Evolutionary conservation across 768 basidiomycete genomes (phyloP).

Genomic region (Tricholoma terreum): DNA sequence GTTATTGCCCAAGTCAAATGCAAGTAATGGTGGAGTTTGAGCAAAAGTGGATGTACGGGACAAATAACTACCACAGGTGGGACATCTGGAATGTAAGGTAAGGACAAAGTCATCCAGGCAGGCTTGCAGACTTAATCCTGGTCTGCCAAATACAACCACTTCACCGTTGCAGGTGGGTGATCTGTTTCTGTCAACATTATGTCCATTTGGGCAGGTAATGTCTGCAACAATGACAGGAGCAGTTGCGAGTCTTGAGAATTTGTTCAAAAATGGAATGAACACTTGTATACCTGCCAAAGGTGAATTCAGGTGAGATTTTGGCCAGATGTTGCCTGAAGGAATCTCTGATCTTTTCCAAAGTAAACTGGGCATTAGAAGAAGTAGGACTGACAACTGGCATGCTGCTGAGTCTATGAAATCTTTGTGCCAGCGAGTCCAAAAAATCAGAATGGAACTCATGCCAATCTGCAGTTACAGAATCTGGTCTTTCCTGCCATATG

Average conservation of each 20-base stretch:
- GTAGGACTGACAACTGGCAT: too few species aligned
- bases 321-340: neutral
- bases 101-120: neutral
- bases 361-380: neutral
- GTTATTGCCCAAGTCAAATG: neutral
- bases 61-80: neutral
- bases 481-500: constrained; percentile 12
- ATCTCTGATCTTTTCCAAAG: constrained; percentile 2
- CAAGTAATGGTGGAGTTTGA: neutral
- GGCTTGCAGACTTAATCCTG: neutral
- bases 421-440: neutral
- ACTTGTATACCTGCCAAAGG: constrained; percentile 1
- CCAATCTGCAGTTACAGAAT: neutral
- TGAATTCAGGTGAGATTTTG: neutral
- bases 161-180: neutral
- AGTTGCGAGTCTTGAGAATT: neutral
- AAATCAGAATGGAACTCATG: neutral
- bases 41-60: neutral
- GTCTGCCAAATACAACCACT: neutral
- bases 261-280: constrained; percentile 1
- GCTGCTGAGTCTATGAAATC: neutral
- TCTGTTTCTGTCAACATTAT: neutral
- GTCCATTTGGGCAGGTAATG: neutral
- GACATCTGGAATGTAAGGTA: neutral
- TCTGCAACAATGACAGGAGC: neutral